phyloP scores from a whole-genome alignment of 257 asterid genomes.

The Eustoma russellianum region DNA sequence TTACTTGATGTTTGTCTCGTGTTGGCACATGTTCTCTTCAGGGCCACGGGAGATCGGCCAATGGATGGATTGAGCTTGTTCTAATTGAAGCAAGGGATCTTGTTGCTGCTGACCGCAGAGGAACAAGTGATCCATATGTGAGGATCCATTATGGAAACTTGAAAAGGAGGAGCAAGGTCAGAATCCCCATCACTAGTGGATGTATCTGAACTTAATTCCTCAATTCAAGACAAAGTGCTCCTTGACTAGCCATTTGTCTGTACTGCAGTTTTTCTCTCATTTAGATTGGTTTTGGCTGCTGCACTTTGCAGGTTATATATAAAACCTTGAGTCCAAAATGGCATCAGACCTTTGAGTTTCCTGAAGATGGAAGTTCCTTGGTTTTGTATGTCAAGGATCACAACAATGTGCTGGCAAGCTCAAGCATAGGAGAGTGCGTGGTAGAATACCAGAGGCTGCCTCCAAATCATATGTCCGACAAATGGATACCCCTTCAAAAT shows the following conservation, averaged over 20 bases:
- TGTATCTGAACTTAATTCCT: too few relatives aligned
- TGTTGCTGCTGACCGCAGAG: slow-evolving; percentile 92
- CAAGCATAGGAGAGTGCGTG: slow-evolving; percentile 75
- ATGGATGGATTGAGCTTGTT: slow-evolving; percentile 84
- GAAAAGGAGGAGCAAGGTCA: slow-evolving; percentile 86
- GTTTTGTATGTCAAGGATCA: slow-evolving; percentile 82
- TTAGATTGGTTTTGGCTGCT: not conserved
- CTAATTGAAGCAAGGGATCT: slow-evolving; percentile 91
- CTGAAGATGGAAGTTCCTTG: slow-evolving; percentile 78
- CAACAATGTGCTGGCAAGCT: slow-evolving; percentile 62
- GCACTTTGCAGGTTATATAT: slow-evolving; percentile 44
- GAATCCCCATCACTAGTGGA: slow-evolving; percentile 3
- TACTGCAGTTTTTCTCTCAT: too few relatives aligned
- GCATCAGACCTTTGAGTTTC: slow-evolving; percentile 92
- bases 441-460: slow-evolving; percentile 84
- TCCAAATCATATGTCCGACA: slow-evolving; percentile 81
- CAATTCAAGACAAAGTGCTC: not conserved
- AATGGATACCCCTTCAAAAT: slow-evolving; percentile 96
- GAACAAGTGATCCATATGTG: slow-evolving; percentile 97
- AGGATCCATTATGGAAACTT: slow-evolving; percentile 79
- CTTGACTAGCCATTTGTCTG: not conserved
- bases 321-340: slow-evolving; percentile 78
- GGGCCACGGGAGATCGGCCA: slow-evolving; percentile 40
- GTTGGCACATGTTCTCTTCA: slow-evolving; percentile 14
- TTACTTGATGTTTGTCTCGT: too few relatives aligned